A percentile compares a stretch with the other conserved stretches of the same genome.
phyloP scores from a whole-genome alignment of 768 basidiomycete genomes.

The Termitomyces bulborhizus region DNA sequence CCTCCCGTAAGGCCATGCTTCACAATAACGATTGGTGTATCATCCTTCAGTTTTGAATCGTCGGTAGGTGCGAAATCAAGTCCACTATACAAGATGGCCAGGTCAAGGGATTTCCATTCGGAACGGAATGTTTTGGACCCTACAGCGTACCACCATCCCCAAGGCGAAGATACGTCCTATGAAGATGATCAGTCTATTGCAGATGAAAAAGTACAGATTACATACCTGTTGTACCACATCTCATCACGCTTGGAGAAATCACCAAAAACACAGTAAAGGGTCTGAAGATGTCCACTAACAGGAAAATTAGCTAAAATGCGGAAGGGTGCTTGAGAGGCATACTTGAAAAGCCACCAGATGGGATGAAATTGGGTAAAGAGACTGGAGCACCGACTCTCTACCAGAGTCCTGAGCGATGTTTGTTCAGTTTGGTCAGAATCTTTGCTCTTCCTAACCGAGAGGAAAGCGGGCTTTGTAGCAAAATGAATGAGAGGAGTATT shows the following conservation, averaged over 20 bases:
- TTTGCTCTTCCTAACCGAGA: slow-evolving; percentile 27
- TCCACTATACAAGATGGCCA: slow-evolving; percentile 33
- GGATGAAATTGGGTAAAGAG: slow-evolving; percentile 37
- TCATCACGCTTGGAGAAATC: slow-evolving; percentile 53
- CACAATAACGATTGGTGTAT: slow-evolving; percentile 51
- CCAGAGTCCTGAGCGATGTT: slow-evolving; percentile 31
- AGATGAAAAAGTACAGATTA: background rate
- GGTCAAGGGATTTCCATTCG: background rate
- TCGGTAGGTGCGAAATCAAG: slow-evolving; percentile 57
- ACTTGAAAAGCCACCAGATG: slow-evolving; percentile 47
- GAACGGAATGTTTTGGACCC: slow-evolving; percentile 15
- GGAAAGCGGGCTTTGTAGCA: slow-evolving; percentile 27
- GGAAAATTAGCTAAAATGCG: background rate
- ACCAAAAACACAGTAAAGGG: slow-evolving; percentile 52
- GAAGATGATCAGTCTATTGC: background rate
- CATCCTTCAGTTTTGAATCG: slow-evolving; percentile 26
- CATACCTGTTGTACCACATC: slow-evolving; percentile 51
- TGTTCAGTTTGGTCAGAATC: slow-evolving; percentile 25
- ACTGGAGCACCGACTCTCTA: slow-evolving; percentile 36
- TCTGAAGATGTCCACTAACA: slow-evolving; percentile 57
- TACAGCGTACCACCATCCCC: slow-evolving; percentile 65
- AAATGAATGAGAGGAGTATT: slow-evolving; percentile 31
- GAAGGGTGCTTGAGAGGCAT: slow-evolving; percentile 10
- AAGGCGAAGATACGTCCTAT: slow-evolving; percentile 42
- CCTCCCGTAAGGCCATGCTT: slow-evolving; percentile 53